A percentile compares a stretch with the other conserved stretches of the same genome.
phyloP scores from a whole-genome alignment of 768 basidiomycete genomes.

The Psilocybe sp. region DNA sequence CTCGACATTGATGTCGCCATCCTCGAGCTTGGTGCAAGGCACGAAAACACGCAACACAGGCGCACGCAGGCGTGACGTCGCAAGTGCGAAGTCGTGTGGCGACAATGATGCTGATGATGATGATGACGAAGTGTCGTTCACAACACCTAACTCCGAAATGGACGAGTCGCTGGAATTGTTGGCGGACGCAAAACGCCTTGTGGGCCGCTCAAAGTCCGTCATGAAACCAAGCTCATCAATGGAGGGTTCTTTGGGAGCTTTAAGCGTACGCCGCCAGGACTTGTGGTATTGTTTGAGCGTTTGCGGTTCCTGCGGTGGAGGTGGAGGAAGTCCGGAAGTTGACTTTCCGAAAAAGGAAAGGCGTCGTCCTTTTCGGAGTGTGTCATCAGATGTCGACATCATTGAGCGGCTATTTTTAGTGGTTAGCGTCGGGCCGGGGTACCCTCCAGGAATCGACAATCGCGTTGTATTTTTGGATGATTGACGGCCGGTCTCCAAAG shows the following conservation, averaged over 20 bases:
- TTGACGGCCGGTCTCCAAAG: background rate
- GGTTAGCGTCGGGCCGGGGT: conserved; percentile 19
- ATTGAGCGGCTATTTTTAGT: conserved; percentile 20
- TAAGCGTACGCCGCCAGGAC: conserved; percentile 21
- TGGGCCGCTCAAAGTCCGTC: conserved; percentile 23
- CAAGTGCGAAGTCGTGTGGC: conserved; percentile 62
- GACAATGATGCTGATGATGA: conserved; percentile 19
- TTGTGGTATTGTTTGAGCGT: conserved; percentile 26
- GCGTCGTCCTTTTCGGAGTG: conserved; percentile 20
- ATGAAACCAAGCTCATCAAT: conserved; percentile 8
- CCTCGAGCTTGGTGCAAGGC: conserved; percentile 58
- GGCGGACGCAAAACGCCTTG: conserved; percentile 39
- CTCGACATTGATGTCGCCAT: conserved; percentile 38
- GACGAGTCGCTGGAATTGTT: conserved; percentile 49
- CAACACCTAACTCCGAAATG: conserved; percentile 19
- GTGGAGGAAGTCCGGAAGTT: conserved; percentile 14
- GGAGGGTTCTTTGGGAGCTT: background rate
- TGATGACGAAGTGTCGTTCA: conserved; percentile 1
- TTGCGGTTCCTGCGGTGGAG: conserved; percentile 29
- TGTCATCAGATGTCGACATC: conserved; percentile 11
- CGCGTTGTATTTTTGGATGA: background rate
- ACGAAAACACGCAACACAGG: conserved; percentile 75
- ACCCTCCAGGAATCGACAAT: background rate
- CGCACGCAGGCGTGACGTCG: conserved; percentile 61
- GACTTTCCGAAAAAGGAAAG: conserved; percentile 25